Percentiles rank a stretch among this genome's conserved stretches.
Conservation (phyloP, 257 asterid species). For the Solanum arcanum region DNA sequence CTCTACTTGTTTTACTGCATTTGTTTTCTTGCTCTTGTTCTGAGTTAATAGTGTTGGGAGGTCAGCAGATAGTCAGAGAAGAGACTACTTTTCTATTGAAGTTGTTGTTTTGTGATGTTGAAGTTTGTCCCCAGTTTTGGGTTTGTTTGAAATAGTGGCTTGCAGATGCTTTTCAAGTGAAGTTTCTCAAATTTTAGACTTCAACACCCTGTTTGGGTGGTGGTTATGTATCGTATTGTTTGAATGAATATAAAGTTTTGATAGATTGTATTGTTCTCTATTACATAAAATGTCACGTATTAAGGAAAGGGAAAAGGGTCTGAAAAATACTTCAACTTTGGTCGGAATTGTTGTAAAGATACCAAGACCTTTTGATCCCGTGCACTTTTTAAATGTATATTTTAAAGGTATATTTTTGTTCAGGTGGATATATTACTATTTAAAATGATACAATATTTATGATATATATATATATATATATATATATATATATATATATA, state of each 20-base stretch:
- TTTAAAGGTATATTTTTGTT: too few relatives aligned
- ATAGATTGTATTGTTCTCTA: neutral
- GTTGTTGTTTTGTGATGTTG: neutral
- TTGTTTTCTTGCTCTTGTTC: neutral
- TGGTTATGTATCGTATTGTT: neutral
- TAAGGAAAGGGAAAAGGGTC: too few relatives aligned
- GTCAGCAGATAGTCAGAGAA: neutral
- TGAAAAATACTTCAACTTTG: too few relatives aligned
- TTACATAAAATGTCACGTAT: neutral
- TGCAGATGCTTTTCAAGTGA: neutral
- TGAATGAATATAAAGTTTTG: neutral
- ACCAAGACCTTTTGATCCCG: too few relatives aligned
- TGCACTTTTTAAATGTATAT: too few relatives aligned
- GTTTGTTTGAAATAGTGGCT: neutral
- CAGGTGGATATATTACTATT: too few relatives aligned
- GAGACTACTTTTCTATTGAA: neutral
- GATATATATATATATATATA: too few relatives aligned
- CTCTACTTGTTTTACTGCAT: neutral
- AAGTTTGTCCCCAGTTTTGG: neutral
- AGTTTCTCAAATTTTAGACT: neutral
- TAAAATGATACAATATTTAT: too few relatives aligned
- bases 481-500: too few relatives aligned
- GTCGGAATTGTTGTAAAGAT: too few relatives aligned
- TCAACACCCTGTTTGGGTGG: neutral
- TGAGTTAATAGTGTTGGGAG: neutral